phyloP scores from a whole-genome alignment of 257 asterid species.

The Jacaranda copaia region DNA sequence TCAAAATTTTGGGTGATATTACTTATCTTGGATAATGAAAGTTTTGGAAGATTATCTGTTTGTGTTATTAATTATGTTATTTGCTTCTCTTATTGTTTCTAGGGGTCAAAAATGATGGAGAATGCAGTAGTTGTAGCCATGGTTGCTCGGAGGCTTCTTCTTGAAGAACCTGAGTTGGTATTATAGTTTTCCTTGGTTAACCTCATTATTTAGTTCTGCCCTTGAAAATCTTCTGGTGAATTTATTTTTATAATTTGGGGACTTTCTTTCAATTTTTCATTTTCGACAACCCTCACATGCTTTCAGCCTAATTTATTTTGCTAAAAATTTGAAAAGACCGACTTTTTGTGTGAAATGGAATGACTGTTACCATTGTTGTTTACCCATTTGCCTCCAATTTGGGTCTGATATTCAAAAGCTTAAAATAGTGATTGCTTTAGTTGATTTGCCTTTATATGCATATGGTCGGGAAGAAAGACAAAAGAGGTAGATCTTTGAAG shows the following conservation, averaged over 20 bases:
- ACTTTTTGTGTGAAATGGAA: not conserved
- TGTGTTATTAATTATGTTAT: not conserved
- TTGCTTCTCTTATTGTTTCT: slow-evolving; percentile 34
- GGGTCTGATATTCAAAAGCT: slow-evolving; percentile 16
- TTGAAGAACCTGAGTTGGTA: slow-evolving; percentile 95
- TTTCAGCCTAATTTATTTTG: not conserved
- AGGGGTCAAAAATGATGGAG: slow-evolving; percentile 88
- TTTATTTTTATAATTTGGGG: not conserved
- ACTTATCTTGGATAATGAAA: slow-evolving; percentile 26
- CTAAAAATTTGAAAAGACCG: slow-evolving; percentile 12
- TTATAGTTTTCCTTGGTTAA: slow-evolving; percentile 24
- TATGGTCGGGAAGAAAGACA: slow-evolving; percentile 22
- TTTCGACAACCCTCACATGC: slow-evolving; percentile 20
- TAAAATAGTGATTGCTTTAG: not conserved
- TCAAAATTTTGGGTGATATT: slow-evolving; percentile 17
- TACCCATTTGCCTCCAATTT: slow-evolving; percentile 25
- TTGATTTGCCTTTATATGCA: slow-evolving; percentile 14
- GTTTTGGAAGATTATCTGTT: slow-evolving; percentile 28
- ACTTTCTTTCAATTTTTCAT: slow-evolving; percentile 18
- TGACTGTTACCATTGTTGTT: slow-evolving; percentile 14
- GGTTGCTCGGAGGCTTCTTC: slow-evolving; percentile 89
- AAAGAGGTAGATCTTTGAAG: not conserved
- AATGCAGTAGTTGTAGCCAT: slow-evolving; percentile 74
- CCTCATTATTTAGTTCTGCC: slow-evolving; percentile 30
- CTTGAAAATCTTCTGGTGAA: not conserved